These are phyloP conservation scores for Saccharomyces eubayanus DNA, from an alignment of 805 yeast species.

Conservation along the genomic window DNA sequence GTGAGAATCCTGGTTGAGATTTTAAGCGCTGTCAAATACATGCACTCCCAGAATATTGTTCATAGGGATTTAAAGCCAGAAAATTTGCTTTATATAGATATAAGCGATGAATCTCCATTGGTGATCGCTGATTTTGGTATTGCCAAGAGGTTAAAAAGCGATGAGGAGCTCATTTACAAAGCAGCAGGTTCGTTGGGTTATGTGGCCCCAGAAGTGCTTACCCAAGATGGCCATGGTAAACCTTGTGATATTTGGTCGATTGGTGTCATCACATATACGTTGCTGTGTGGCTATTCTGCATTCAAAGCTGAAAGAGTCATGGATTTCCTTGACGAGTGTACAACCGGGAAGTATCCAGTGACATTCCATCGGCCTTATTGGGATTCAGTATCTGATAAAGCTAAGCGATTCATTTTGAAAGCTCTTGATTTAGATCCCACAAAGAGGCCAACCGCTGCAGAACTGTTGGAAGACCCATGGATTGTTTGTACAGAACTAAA, in stretches of 20 bases:
- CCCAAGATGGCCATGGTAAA: conserved; percentile 79
- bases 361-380: conserved; percentile 78
- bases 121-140: conserved; percentile 92
- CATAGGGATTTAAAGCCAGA: conserved; percentile 92
- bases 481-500: conserved; percentile 42
- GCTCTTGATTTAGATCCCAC: conserved; percentile 60
- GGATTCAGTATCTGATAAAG: conserved; percentile 69
- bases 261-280: conserved; percentile 82
- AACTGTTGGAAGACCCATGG: conserved; percentile 68
- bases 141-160: conserved; percentile 58
- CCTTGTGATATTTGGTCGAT: conserved; percentile 92
- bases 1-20: conserved; percentile 61
- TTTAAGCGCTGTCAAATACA: conserved; percentile 63
- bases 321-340: conserved; percentile 71
- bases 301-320: conserved; percentile 71
- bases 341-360: conserved; percentile 57
- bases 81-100: conserved; percentile 60
- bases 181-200: conserved; percentile 89
- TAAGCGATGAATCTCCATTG: conserved; percentile 50
- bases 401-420: conserved; percentile 62
- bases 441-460: conserved; percentile 54
- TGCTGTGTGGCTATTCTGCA: conserved; percentile 84
- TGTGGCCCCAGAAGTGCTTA: conserved; percentile 89
- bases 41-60: conserved; percentile 68
- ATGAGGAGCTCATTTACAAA: conserved; percentile 50